These are phyloP conservation scores for Hymenoscyphus repandus DNA, from an alignment of 2,329 filamentous ascomycete species.

Conservation along the genomic window DNA sequence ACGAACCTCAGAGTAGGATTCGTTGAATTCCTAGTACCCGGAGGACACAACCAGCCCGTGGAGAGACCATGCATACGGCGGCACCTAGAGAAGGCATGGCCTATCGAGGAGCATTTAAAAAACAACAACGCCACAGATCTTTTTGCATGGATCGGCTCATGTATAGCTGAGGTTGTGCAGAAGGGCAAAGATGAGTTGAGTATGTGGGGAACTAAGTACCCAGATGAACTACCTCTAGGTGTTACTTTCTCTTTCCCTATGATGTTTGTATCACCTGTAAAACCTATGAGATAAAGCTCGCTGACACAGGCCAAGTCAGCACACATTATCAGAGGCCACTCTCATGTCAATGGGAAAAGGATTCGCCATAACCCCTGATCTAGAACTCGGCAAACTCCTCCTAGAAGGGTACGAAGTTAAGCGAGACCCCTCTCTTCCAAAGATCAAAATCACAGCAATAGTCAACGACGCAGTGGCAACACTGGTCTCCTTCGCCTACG, in stretches of 20 bases:
- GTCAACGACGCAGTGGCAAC: conserved; percentile 80
- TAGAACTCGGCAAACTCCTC: conserved; percentile 56
- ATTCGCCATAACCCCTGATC: conserved; percentile 55
- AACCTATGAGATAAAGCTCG: no score
- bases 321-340: conserved; percentile 55
- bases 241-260: conserved; percentile 70
- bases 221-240: conserved; percentile 52
- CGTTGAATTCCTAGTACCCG: conserved; percentile 48
- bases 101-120: conserved; percentile 68
- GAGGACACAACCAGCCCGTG: neutral
- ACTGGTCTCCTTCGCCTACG: conserved; percentile 70
- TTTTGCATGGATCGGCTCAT: conserved; percentile 76
- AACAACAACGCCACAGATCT: conserved; percentile 68
- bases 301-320: no score
- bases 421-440: conserved; percentile 48
- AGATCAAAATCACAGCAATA: conserved; percentile 67
- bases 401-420: conserved; percentile 50
- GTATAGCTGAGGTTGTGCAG: conserved; percentile 67
- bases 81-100: conserved; percentile 65
- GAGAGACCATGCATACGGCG: conserved; percentile 29
- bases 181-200: conserved; percentile 41
- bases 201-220: conserved; percentile 34
- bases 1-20: conserved; percentile 66
- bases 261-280: conserved; percentile 32
- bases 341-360: conserved; percentile 68